Evolutionary conservation across 192 early-diverging fungal genomes (phyloP), one percentile per base, ranked within the genome.

Genomic region (Backusella morwellensis): DNA sequence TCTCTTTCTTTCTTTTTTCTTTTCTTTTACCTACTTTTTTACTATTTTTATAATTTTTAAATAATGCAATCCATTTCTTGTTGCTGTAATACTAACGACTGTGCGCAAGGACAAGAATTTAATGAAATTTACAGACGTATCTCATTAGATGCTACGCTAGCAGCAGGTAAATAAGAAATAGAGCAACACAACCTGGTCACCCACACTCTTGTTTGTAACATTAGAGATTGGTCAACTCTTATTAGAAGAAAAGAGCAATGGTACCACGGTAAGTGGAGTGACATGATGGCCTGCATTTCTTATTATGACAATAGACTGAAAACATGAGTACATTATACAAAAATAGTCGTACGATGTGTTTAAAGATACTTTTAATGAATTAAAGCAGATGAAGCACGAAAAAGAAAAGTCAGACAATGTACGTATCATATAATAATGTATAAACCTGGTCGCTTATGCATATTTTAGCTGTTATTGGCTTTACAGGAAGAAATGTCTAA

Each of bases 91-190:
- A 74, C 41, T 15, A 3, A 8, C 21, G n/a, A 74, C 8, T 74
- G 72, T 40, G 8, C 12, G 12, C 52, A 40, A 19, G 14, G 34
- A 40, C 32, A 40, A 36, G 47, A 35, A 52, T 74, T 74, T 29
- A n/a, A 74, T 63, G 72, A 74, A n/a, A 19, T 52, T 4, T 63
- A 59, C 32, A 59, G 35, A 21, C 52, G 52, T 21, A 74, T 52
- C 9, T 50, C 52, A 17, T 21, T 32, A 23, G 72, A 74, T 74
- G 72, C 72, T 59, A 17, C 35, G 11, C 35, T 74, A 38, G 72
- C 72, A 59, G 72, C 72, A 74, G 72, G 72, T 74, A 72, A 19
- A 34, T 34, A 26, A 19, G 17, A 67, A 17, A 17, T n/a, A 67
- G 0, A 36, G 6, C 12, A 5, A n/a, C 15, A 4, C 23, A 3